These are phyloP conservation scores for Tylopilus sp. DNA, from an alignment of 768 basidiomycete species.

Conservation along the genomic window DNA sequence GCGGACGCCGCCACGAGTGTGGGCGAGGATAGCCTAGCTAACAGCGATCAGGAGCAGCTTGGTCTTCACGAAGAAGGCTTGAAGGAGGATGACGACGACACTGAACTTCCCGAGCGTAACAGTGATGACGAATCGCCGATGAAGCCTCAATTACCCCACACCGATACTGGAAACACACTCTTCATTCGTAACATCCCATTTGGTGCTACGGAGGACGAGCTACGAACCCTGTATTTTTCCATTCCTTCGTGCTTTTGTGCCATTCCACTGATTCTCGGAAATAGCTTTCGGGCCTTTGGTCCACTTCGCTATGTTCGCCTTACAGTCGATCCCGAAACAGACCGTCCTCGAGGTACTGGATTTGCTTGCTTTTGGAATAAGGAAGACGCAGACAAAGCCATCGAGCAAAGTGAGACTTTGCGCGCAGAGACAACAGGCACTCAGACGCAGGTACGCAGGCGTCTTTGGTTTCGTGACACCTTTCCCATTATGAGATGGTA, in stretches of 20 bases:
- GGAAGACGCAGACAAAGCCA: conserved; percentile 81
- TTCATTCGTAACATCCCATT: conserved; percentile 95
- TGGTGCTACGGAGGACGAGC: conserved; percentile 88
- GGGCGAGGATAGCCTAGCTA: conserved; percentile 29
- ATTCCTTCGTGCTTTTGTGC: neutral
- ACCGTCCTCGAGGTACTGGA: conserved; percentile 89
- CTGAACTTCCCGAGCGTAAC: conserved; percentile 8
- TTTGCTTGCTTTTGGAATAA: conserved; percentile 98
- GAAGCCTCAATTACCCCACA: conserved; percentile 71
- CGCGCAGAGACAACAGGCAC: conserved; percentile 59
- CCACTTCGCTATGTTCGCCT: conserved; percentile 91
- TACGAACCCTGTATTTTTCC: conserved; percentile 67
- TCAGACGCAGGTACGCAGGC: conserved; percentile 25
- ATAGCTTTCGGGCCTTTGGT: conserved; percentile 83
- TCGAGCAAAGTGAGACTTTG: conserved; percentile 75
- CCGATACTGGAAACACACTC: conserved; percentile 86
- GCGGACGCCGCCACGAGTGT: conserved; percentile 22
- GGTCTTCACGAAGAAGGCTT: conserved; percentile 41
- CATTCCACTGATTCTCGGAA: conserved; percentile 3
- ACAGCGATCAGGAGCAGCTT: conserved; percentile 39
- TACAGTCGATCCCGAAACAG: conserved; percentile 77
- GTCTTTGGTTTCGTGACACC: conserved; percentile 9
- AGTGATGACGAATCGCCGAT: conserved; percentile 40
- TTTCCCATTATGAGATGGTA: conserved; percentile 19
- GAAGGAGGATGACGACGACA: conserved; percentile 25